Conservation (phyloP, 305 asterid genomes). For the Fraxinus paxiana region DNA sequence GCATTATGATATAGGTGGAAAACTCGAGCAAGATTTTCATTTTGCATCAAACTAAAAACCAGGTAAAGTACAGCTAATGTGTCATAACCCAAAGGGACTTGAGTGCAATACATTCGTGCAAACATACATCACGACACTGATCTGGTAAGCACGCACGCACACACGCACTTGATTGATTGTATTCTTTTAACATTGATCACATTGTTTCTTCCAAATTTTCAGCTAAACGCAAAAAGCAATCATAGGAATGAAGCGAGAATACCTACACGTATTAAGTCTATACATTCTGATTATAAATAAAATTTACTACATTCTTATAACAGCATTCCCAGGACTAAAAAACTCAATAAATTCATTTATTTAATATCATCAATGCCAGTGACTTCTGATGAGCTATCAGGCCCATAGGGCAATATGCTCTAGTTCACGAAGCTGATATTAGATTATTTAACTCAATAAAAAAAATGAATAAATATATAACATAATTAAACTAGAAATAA, state of each 20-base stretch:
- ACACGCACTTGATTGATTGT: neutral
- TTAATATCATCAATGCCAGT: neutral
- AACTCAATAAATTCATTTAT: neutral
- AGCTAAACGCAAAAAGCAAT: neutral
- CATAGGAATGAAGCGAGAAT: neutral
- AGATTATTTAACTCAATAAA: neutral
- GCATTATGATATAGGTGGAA: neutral
- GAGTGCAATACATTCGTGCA: neutral
- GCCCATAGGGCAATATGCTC: neutral
- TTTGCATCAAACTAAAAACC: neutral
- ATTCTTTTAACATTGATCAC: neutral
- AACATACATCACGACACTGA: neutral
- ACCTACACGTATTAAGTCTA: neutral
- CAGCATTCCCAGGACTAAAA: neutral
- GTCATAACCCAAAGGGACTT: neutral
- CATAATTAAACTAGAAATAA: neutral
- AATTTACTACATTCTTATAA: neutral
- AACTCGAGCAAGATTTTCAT: neutral
- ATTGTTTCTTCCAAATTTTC: neutral
- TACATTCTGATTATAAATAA: neutral
- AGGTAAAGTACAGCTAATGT: neutral
- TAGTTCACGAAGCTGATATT: neutral
- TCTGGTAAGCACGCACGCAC: neutral
- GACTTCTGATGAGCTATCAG: neutral
- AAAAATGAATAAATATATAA: neutral